A percentile compares a stretch with the other conserved stretches of the same genome.
phyloP scores from a whole-genome alignment of 129 eudicot genomes.

The Kitagawia praeruptora region DNA sequence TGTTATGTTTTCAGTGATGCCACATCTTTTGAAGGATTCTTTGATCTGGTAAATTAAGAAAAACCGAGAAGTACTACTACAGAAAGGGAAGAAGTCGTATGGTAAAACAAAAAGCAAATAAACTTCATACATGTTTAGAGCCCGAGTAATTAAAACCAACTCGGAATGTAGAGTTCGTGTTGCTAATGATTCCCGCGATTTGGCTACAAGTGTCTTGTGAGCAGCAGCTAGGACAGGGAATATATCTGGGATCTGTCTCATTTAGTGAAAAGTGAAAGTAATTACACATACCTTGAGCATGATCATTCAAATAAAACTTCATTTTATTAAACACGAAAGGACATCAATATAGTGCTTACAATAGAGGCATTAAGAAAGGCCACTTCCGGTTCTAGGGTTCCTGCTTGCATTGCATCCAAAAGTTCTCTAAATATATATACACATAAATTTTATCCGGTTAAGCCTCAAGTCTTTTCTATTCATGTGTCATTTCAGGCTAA shows the following conservation, averaged over 20 bases:
- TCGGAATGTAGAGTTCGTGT: conserved; percentile 84
- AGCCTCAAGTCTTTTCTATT: too few species aligned
- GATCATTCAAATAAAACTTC: neutral
- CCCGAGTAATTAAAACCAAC: conserved; percentile 91
- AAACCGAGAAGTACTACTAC: neutral
- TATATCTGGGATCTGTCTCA: too few species aligned
- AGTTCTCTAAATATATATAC: too few species aligned
- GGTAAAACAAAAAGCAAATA: neutral
- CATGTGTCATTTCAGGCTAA: too few species aligned
- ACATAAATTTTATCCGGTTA: too few species aligned
- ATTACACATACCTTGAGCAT: neutral
- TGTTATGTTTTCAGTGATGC: conserved; percentile 58
- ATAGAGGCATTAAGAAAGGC: conserved; percentile 88
- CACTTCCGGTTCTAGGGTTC: conserved; percentile 55
- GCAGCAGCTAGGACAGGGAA: conserved; percentile 97
- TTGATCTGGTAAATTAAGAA: conserved; percentile 50
- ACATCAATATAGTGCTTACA: conserved; percentile 7
- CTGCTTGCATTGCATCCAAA: too few species aligned
- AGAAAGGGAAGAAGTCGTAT: neutral
- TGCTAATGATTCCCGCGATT: conserved; percentile 66
- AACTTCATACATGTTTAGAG: conserved; percentile 66
- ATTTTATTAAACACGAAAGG: neutral
- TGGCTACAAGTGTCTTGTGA: conserved; percentile 61
- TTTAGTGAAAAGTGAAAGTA: neutral
- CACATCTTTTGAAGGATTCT: conserved; percentile 86